Conservation (phyloP, 2,329 filamentous ascomycete species). For the Metarhizium rileyi region DNA sequence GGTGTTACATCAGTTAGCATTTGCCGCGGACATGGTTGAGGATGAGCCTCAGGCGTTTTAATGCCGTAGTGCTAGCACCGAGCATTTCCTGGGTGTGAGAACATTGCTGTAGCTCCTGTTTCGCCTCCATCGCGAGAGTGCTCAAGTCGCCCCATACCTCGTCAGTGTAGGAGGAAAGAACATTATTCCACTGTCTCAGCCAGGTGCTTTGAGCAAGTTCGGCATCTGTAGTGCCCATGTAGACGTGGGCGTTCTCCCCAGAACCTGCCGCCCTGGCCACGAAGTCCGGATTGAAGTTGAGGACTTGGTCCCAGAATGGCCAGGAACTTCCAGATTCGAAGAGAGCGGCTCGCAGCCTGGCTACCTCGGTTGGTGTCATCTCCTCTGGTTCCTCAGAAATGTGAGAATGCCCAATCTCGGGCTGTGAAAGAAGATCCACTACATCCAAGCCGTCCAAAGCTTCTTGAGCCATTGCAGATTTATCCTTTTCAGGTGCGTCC, state of each 20-base stretch:
- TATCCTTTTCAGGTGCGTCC: neutral
- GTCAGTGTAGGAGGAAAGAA: constrained; percentile 48
- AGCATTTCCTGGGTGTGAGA: constrained; percentile 11
- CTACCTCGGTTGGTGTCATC: constrained; percentile 19
- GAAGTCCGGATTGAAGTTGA: constrained; percentile 42
- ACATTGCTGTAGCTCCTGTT: constrained; percentile 41
- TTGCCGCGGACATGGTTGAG: constrained; percentile 28
- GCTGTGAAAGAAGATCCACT: constrained; percentile 24
- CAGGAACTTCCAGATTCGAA: constrained; percentile 18
- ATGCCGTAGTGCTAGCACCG: constrained; percentile 17
- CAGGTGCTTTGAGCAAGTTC: constrained; percentile 33
- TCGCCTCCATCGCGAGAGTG: constrained; percentile 45
- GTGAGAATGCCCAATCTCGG: constrained; percentile 12
- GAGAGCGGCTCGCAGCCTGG: constrained; percentile 26
- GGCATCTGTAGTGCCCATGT: constrained; percentile 30
- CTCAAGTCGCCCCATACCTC: constrained; percentile 60
- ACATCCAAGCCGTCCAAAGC: constrained; percentile 22
- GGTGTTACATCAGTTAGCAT: constrained; percentile 6
- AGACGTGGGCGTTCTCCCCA: constrained; percentile 12
- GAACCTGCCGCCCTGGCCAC: constrained; percentile 16
- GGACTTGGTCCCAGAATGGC: constrained; percentile 32
- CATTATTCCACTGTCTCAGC: constrained; percentile 45
- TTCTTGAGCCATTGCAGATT: constrained; percentile 17
- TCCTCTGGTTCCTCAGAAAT: constrained; percentile 14
- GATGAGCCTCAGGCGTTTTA: constrained; percentile 26